phyloP scores from a whole-genome alignment of 192 early-diverging fungal genomes.

The Backusella mclennaniae region DNA sequence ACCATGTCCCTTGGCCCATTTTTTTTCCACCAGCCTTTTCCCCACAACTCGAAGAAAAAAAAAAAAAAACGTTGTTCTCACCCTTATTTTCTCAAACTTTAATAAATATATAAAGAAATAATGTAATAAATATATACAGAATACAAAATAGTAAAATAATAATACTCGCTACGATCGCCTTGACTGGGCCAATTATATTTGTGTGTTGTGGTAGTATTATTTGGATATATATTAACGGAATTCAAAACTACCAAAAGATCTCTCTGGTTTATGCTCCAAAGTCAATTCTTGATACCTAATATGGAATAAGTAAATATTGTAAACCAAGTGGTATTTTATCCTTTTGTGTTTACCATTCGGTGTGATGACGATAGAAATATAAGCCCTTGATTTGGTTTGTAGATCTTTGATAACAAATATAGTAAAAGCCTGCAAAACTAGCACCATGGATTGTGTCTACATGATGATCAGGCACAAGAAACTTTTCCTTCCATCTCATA shows the following conservation, averaged over 20 bases:
- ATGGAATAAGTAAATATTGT: not conserved
- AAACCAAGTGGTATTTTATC: too few species aligned
- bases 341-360: constrained; percentile 44
- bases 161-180: not conserved
- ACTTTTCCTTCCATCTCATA: constrained; percentile 95
- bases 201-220: not conserved
- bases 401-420: constrained; percentile 69
- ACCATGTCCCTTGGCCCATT: not conserved
- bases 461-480: constrained; percentile 83
- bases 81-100: not conserved
- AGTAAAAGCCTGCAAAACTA: constrained; percentile 91
- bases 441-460: constrained; percentile 77
- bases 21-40: not conserved
- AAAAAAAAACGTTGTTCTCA: not conserved
- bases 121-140: not conserved
- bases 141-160: not conserved
- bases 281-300: constrained; percentile 49
- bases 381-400: constrained; percentile 62
- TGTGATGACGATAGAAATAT: constrained; percentile 58
- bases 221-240: constrained; percentile 37
- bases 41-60: too few species aligned
- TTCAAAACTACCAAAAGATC: constrained; percentile 43
- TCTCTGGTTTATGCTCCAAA: constrained; percentile 38
- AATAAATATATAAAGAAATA: not conserved
- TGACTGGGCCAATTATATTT: not conserved